Conservation (phyloP, 345 rosid genomes). For the Durio zibethinus region DNA sequence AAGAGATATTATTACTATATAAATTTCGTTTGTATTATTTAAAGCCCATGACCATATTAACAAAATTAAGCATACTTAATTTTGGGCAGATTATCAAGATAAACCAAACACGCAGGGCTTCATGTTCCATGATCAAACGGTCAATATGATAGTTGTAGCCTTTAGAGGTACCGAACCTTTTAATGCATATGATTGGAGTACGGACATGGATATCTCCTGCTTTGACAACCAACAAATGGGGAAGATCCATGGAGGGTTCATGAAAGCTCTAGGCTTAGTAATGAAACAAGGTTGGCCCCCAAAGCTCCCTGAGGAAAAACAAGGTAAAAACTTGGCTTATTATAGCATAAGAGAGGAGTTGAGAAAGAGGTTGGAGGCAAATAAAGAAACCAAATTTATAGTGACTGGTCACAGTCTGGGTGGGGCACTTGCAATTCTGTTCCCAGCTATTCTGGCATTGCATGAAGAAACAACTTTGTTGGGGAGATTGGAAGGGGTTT, state of each 20-base stretch:
- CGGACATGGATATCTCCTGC: slow-evolving; percentile 46
- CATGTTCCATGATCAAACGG: slow-evolving; percentile 26
- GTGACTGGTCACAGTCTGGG: slow-evolving; percentile 73
- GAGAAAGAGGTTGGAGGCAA: slow-evolving; percentile 19
- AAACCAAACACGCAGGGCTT: slow-evolving; percentile 31
- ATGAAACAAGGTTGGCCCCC: slow-evolving; percentile 43
- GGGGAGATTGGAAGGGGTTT: slow-evolving; percentile 56
- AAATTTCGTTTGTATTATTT: not conserved
- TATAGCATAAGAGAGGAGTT: slow-evolving; percentile 46
- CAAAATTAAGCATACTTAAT: not conserved
- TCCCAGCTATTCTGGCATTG: slow-evolving; percentile 45
- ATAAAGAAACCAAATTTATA: slow-evolving; percentile 42
- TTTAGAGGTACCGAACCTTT: slow-evolving; percentile 51
- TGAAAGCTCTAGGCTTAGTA: slow-evolving; percentile 58
- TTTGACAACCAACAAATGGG: slow-evolving; percentile 35
- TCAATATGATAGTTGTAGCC: slow-evolving; percentile 33
- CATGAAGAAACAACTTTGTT: slow-evolving; percentile 43
- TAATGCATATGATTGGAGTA: slow-evolving; percentile 45
- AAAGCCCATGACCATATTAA: not conserved
- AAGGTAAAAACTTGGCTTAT: slow-evolving; percentile 41
- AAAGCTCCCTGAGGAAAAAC: slow-evolving; percentile 15
- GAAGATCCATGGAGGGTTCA: slow-evolving; percentile 57
- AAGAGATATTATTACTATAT: not conserved
- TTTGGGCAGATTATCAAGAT: slow-evolving; percentile 29
- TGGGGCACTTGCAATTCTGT: slow-evolving; percentile 54